These are phyloP conservation scores for Yamadazyma membranifaciens DNA, from an alignment of 1,139 yeast genomes.

Conservation along the genomic window DNA sequence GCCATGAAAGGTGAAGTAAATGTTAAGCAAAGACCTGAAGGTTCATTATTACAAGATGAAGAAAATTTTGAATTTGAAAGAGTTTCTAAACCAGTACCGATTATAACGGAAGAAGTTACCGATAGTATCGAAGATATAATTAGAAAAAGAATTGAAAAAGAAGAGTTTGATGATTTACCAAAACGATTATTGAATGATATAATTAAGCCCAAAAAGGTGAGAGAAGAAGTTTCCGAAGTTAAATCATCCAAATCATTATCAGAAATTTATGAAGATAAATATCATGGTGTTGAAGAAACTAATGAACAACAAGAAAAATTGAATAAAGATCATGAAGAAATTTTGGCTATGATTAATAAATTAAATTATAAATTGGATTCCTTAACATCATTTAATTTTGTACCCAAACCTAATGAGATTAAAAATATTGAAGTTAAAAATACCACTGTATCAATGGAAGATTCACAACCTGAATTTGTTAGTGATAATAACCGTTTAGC, in stretches of 20 bases:
- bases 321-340: slow-evolving; percentile 74
- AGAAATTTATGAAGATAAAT: slow-evolving; percentile 87
- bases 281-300: slow-evolving; percentile 43
- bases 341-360: slow-evolving; percentile 59
- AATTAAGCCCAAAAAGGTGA: slow-evolving; percentile 47
- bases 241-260: slow-evolving; percentile 89
- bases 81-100: slow-evolving; percentile 67
- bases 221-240: slow-evolving; percentile 72
- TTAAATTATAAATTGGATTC: slow-evolving; percentile 79
- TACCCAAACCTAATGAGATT: slow-evolving; percentile 81
- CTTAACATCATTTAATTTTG: slow-evolving; percentile 86
- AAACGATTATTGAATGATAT: slow-evolving; percentile 66
- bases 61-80: slow-evolving; percentile 45
- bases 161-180: slow-evolving; percentile 82
- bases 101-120: slow-evolving; percentile 84
- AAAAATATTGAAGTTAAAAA: slow-evolving; percentile 76
- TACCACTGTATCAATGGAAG: slow-evolving; percentile 88
- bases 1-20: slow-evolving; percentile 89
- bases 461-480: slow-evolving; percentile 88
- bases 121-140: slow-evolving; percentile 87
- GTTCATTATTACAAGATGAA: slow-evolving; percentile 59
- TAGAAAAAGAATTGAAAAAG: slow-evolving; percentile 70
- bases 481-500: slow-evolving; percentile 78
- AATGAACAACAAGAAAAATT: slow-evolving; percentile 58
- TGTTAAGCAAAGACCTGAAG: slow-evolving; percentile 77